A percentile compares a stretch with the other conserved stretches of the same genome.
phyloP scores from a whole-genome alignment of 495 filamentous ascomycete genomes.

The Hypoxylon cercidicola region DNA sequence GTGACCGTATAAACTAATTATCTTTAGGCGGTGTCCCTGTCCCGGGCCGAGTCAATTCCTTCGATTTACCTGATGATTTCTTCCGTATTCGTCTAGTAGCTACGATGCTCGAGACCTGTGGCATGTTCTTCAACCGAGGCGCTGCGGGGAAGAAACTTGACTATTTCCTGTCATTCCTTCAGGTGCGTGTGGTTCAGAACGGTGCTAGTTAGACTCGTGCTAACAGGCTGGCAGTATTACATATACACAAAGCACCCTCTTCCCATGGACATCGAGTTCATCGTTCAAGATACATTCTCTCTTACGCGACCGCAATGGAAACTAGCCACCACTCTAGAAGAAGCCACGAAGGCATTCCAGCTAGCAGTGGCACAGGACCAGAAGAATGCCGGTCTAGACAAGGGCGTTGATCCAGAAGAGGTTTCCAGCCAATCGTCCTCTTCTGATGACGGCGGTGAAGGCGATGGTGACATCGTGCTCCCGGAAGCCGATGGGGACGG shows the following conservation, averaged over 20 bases:
- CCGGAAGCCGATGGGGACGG: slow-evolving; percentile 54
- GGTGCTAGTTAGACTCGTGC: neutral
- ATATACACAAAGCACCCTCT: slow-evolving; percentile 90
- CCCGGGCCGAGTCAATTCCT: slow-evolving; percentile 73
- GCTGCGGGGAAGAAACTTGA: slow-evolving; percentile 96
- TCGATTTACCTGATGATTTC: slow-evolving; percentile 94
- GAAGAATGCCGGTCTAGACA: slow-evolving; percentile 77
- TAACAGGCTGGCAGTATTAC: slow-evolving; percentile 76
- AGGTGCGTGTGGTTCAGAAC: slow-evolving; percentile 52
- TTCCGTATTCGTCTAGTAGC: slow-evolving; percentile 93
- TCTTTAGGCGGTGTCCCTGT: slow-evolving; percentile 79
- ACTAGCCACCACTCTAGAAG: slow-evolving; percentile 78
- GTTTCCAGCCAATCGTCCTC: slow-evolving; percentile 70
- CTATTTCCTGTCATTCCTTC: slow-evolving; percentile 97
- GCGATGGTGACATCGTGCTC: slow-evolving; percentile 59
- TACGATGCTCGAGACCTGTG: slow-evolving; percentile 92
- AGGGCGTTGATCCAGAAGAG: slow-evolving; percentile 73
- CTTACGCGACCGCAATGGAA: slow-evolving; percentile 91
- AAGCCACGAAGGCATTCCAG: slow-evolving; percentile 85
- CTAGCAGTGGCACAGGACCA: slow-evolving; percentile 90
- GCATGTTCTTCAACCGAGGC: slow-evolving; percentile 94
- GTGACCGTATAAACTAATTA: slow-evolving; percentile 22
- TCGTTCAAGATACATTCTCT: slow-evolving; percentile 91
- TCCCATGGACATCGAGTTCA: slow-evolving; percentile 98
- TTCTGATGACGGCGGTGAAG: slow-evolving; percentile 71